Base-by-base conservation (phyloP, 805 yeast species). In the Candida glaebosa region DNA sequence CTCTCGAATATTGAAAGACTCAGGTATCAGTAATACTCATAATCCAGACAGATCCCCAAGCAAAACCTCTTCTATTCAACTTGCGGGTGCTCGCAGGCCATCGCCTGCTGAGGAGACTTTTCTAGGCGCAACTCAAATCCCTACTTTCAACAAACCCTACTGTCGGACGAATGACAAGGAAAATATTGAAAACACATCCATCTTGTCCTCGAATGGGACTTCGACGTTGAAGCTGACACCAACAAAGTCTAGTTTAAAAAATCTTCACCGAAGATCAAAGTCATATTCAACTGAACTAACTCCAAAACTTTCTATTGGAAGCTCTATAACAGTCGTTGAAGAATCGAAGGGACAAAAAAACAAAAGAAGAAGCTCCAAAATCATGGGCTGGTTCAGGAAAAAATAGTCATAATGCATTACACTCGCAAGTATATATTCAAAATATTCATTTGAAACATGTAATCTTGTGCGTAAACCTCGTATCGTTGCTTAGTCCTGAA, bases 331-430 rank as follows among this genome's bases (percentile, higher is more conserved):
- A 5, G 8, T 10, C 18, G 9, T 28, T 24, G 20, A 31, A 6
- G 22, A 34, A 18, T 3, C 37, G 9, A 33, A 17, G 15, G 25
- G 37, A 7, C 22, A 30, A 9, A 31, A 24, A 22, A 15, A 17
- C 16, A 31, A 17, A 20, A 43, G 41, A 17, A 31, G 40, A 24
- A 37, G 39, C 33, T 35, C 31, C 10, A 40, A 25, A 18, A 5
- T 43, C 30, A 36, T 43, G 30, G 41, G 38, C 38, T 44, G 48
- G 48, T 39, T 39, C 28, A 39, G 26, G 28, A 19, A 15, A 26
- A 38, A 31, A 31, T 17, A 26, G 19, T 8, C 7, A 22, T n/a
- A 17, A 14, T 25, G 28, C 17, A 17, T 17, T 36, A 26, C n/a
- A n/a, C n/a, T n/a, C n/a, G n/a, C n/a, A n/a, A n/a, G n/a, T n/a